Conservation (phyloP, 192 early-diverging fungal species). For the Umbelopsis isabellina region DNA sequence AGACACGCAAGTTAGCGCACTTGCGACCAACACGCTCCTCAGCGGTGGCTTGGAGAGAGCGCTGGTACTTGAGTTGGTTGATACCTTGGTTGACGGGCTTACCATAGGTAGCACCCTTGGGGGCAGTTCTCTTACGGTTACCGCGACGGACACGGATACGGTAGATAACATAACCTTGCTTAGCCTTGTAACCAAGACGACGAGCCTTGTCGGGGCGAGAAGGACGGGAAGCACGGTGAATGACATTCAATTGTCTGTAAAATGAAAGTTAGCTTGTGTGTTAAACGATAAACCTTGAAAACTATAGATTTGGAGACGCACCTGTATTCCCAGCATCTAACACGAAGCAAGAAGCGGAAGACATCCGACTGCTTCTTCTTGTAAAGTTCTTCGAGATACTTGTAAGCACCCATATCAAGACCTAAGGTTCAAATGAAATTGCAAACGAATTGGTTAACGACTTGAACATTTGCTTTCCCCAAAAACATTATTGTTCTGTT, state of each 20-base stretch:
- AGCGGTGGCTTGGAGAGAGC: constrained; percentile 89
- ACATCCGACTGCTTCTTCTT: constrained; percentile 99
- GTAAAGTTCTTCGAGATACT: constrained; percentile 93
- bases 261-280: not conserved
- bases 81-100: constrained; percentile 99
- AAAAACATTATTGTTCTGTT: no score
- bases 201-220: constrained; percentile 99
- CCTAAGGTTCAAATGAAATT: not conserved
- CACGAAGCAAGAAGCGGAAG: constrained; percentile 96
- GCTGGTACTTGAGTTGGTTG: constrained; percentile 98
- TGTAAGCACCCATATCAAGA: constrained; percentile 63
- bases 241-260: constrained; percentile 93
- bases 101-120: constrained; percentile 98
- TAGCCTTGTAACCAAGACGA: constrained; percentile 98
- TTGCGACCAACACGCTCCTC: constrained; percentile 98
- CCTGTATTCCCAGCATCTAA: constrained; percentile 98
- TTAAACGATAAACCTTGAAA: no score
- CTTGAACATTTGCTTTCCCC: no score
- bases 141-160: constrained; percentile 98
- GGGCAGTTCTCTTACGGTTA: constrained; percentile 95
- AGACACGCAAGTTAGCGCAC: constrained; percentile 96
- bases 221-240: constrained; percentile 98
- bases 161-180: constrained; percentile 99
- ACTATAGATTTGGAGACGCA: constrained; percentile 32
- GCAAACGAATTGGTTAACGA: not conserved